Percentiles rank a stretch among this genome's conserved stretches.
Evolutionary conservation across 768 basidiomycete species (phyloP).

Genomic region (Gymnopilus junonius): DNA sequence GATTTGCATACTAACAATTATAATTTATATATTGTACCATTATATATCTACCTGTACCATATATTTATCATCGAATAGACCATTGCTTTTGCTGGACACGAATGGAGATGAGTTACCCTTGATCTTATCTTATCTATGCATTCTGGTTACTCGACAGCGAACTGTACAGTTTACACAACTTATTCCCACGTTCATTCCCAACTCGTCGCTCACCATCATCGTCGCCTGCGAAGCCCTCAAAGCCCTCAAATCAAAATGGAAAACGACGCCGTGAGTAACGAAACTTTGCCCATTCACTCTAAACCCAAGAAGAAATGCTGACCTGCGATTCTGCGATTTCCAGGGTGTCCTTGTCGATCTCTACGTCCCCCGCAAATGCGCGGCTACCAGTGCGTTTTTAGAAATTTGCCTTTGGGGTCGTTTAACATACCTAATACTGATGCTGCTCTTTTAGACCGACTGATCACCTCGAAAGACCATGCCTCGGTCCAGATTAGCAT

Average conservation of each 20-base stretch:
- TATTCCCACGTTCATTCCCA: conserved; percentile 40
- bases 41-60: neutral
- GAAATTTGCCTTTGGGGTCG: too few species aligned
- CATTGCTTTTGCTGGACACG: too few species aligned
- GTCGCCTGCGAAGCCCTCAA: conserved; percentile 18
- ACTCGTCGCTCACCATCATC: conserved; percentile 24
- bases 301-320: neutral
- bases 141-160: too few species aligned
- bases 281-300: conserved; percentile 6
- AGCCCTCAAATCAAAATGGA: conserved; percentile 63
- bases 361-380: conserved; percentile 99
- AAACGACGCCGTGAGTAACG: conserved; percentile 80
- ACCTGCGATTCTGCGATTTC: neutral
- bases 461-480: conserved; percentile 99
- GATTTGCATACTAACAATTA: neutral
- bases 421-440: neutral
- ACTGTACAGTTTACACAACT: conserved; percentile 43
- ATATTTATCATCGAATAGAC: too few species aligned
- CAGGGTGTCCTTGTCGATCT: conserved; percentile 99
- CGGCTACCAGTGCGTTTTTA: conserved; percentile 87
- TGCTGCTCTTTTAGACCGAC: conserved; percentile 65
- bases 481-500: conserved; percentile 97
- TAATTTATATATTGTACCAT: neutral
- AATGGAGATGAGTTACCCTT: too few species aligned
- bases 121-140: neutral